phyloP scores from a whole-genome alignment of 345 rosid species.

The Eutrema heterophyllum region DNA sequence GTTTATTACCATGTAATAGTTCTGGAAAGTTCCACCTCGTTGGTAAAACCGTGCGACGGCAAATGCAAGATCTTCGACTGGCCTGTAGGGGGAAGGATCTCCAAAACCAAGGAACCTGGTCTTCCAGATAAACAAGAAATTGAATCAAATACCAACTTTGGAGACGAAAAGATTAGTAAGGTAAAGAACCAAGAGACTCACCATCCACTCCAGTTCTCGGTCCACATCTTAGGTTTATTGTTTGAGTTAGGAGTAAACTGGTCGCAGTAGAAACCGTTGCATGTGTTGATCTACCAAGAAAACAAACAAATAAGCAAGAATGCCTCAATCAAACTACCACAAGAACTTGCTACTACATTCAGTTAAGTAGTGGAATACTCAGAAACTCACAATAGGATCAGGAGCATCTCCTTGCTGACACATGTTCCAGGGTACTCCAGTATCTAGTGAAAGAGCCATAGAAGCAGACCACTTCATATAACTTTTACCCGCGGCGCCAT shows the following conservation, averaged over 20 bases:
- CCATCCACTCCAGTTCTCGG: slow-evolving; percentile 99
- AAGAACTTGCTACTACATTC: background rate
- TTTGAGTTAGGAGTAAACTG: slow-evolving; percentile 91
- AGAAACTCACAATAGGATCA: slow-evolving; percentile 73
- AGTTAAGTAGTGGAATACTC: background rate
- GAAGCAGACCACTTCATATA: slow-evolving; percentile 88
- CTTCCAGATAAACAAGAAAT: slow-evolving; percentile 10
- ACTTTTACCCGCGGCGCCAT: slow-evolving; percentile 67
- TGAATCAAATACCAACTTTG: slow-evolving; percentile 1
- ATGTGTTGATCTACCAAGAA: slow-evolving; percentile 72
- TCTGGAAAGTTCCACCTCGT: slow-evolving; percentile 94
- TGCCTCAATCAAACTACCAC: background rate
- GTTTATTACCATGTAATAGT: slow-evolving; percentile 80
- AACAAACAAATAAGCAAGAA: background rate
- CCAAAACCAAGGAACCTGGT: slow-evolving; percentile 77
- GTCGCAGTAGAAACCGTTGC: slow-evolving; percentile 97
- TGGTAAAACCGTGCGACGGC: slow-evolving; percentile 91
- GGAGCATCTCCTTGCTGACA: slow-evolving; percentile 95
- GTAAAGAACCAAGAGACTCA: slow-evolving; percentile 26
- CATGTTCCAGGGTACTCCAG: slow-evolving; percentile 99
- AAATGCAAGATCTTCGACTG: slow-evolving; percentile 89
- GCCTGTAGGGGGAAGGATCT: slow-evolving; percentile 79
- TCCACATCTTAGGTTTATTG: slow-evolving; percentile 91
- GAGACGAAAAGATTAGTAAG: background rate
- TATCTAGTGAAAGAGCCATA: slow-evolving; percentile 79